Evolutionary conservation across 148 eudicot genomes (phyloP).

Genomic region (Agrostemma githago): DNA sequence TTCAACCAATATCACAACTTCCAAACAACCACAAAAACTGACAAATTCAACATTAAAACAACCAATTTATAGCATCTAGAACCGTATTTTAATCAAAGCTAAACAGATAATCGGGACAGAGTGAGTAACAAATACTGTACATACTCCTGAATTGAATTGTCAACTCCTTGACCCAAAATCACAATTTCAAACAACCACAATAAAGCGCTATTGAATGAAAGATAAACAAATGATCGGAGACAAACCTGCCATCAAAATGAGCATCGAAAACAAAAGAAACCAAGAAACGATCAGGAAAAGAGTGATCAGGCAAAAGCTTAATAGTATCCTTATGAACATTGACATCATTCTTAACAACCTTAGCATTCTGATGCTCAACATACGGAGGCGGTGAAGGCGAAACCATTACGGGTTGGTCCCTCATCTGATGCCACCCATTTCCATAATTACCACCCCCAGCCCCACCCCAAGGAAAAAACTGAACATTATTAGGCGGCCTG

Average conservation of each 20-base stretch:
- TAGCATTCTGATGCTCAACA: constrained; percentile 69
- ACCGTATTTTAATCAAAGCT: too few relatives aligned
- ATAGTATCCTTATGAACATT: constrained; percentile 74
- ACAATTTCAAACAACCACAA: not conserved
- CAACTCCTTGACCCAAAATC: not conserved
- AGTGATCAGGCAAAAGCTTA: constrained; percentile 47
- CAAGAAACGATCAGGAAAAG: constrained; percentile 44
- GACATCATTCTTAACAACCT: constrained; percentile 74
- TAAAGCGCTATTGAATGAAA: not conserved
- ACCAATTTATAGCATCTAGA: too few relatives aligned
- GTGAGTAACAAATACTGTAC: too few relatives aligned
- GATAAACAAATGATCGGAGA: not conserved
- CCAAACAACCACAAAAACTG: not conserved
- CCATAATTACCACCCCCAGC: constrained; percentile 18
- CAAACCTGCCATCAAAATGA: constrained; percentile 67
- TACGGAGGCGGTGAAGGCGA: constrained; percentile 35
- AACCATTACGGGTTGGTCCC: constrained; percentile 20
- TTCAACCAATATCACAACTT: not conserved
- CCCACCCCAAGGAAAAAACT: constrained; percentile 6
- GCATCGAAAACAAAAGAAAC: constrained; percentile 81
- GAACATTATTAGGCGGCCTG: not conserved
- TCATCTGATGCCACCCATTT: constrained; percentile 38
- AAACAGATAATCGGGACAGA: too few relatives aligned
- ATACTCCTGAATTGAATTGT: not conserved
- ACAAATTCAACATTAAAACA: too few relatives aligned